phyloP scores from a whole-genome alignment of 2,329 filamentous ascomycete species.

The Madurella mycetomatis region DNA sequence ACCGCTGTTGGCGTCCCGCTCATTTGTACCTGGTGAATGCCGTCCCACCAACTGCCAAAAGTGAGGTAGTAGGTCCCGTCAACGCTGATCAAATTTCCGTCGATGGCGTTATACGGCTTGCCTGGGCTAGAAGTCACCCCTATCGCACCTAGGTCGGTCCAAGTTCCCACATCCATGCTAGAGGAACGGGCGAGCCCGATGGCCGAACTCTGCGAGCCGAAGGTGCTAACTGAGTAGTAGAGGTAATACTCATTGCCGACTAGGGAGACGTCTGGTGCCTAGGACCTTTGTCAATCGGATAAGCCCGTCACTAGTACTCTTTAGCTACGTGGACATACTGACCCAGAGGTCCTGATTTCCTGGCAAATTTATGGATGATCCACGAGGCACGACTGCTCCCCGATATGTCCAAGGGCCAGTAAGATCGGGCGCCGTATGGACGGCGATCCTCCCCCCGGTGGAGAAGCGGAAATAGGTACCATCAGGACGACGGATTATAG shows the following conservation, averaged over 20 bases:
- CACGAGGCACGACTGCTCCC: conserved; percentile 37
- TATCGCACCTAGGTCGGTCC: conserved; percentile 49
- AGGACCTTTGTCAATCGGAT: neutral
- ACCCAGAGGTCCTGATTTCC: conserved; percentile 43
- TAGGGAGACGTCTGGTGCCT: conserved; percentile 60
- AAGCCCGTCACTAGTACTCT: too few relatives aligned
- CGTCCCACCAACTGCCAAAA: conserved; percentile 61
- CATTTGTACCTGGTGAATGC: conserved; percentile 45
- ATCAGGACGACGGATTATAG: conserved; percentile 35
- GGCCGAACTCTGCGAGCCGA: conserved; percentile 56
- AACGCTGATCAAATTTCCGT: conserved; percentile 40
- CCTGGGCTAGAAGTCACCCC: conserved; percentile 39
- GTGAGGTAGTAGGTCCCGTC: conserved; percentile 38
- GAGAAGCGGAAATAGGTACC: conserved; percentile 38
- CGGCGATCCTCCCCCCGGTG: conserved; percentile 35
- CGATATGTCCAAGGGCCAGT: conserved; percentile 39
- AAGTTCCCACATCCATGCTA: conserved; percentile 36
- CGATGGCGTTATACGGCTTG: conserved; percentile 51
- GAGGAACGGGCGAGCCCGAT: conserved; percentile 50
- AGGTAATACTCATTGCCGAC: conserved; percentile 59
- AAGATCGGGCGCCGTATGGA: conserved; percentile 31
- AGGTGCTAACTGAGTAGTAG: conserved; percentile 63
- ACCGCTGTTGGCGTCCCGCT: conserved; percentile 40
- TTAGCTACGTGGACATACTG: neutral
- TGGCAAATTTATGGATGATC: conserved; percentile 37